Evolutionary conservation across 345 rosid species (phyloP), one percentile per base, ranked within the genome.

Genomic region (Nephelium lappaceum): DNA sequence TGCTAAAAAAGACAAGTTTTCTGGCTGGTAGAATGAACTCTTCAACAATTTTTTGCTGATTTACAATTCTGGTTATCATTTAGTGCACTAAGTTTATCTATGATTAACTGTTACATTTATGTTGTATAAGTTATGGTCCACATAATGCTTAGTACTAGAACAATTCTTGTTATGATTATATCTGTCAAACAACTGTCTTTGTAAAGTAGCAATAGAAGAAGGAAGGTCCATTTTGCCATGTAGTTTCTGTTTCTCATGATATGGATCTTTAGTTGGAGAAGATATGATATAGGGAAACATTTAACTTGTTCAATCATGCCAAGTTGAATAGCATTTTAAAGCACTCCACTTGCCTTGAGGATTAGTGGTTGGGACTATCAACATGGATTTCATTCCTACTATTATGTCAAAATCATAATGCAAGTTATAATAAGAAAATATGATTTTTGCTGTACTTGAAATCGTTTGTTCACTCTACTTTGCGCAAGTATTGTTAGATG

Each of bases 191-290:
- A 57, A 18, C n/a, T 8, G 19, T 57, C 62, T 8, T 12, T 41
- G 61, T 38, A 72, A 55, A 38, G n/a, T 21, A 72, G 15, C 51
- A 39, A 38, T 72, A 38, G 61, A 71, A 71, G 27, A 57, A 58
- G 75, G 21, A 55, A 72, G 15, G 43, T 21, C 11, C 62, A 7
- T 16, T 25, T 25, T 55, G 55, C 57, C 5, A 5, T 19, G 25
- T 19, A 19, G 43, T 53, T 71, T 31, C 3, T 71, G 24, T 53
- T 31, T 64, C 68, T 31, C 36, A 4, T 31, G 36, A 31, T 64
- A 5, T 25, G 14, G 42, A 6, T 15, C 11, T 38, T 23, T n/a
- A 67, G 71, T 41, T 67, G 23, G 23, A n/a, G 51, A 67, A 43
- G 47, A 19, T 38, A 41, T 67, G 51, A 38, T 21, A 19, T n/a